These are phyloP conservation scores for Scleroderma citrinum DNA, from an alignment of 768 basidiomycete genomes.

Conservation along the genomic window DNA sequence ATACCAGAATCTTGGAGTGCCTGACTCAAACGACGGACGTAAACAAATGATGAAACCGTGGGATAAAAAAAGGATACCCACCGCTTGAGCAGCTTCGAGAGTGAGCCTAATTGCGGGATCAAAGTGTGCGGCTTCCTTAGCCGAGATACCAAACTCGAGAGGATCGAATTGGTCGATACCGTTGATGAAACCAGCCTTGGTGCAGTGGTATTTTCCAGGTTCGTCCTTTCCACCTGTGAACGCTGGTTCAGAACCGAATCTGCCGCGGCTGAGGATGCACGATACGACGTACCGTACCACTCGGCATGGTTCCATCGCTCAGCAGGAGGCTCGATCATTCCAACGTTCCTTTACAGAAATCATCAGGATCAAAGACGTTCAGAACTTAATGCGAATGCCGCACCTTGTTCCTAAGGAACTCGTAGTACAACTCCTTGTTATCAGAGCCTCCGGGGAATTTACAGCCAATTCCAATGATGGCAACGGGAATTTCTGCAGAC, in stretches of 20 bases:
- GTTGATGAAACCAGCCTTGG: conserved; percentile 26
- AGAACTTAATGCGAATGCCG: background rate
- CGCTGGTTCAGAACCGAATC: background rate
- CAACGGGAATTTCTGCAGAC: conserved; percentile 26
- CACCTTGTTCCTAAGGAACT: conserved; percentile 27
- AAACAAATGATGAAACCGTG: background rate
- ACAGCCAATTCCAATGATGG: conserved; percentile 28
- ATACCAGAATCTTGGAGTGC: conserved; percentile 44
- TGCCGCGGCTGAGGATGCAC: background rate
- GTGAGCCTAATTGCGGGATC: conserved; percentile 28
- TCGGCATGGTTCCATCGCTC: conserved; percentile 26
- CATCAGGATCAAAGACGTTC: background rate
- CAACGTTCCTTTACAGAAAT: conserved; percentile 20
- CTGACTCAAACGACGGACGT: background rate
- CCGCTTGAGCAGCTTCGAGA: conserved; percentile 27
- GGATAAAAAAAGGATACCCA: conserved; percentile 4
- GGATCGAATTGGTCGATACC: conserved; percentile 29
- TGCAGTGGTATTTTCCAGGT: conserved; percentile 25
- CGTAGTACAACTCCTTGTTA: conserved; percentile 25
- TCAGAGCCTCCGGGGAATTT: conserved; percentile 29
- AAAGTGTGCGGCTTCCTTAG: conserved; percentile 25
- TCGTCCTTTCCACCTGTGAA: conserved; percentile 24
- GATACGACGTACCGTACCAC: conserved; percentile 22
- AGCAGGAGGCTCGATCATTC: conserved; percentile 21
- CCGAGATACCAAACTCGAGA: conserved; percentile 29